These are phyloP conservation scores for Pseudopithomyces chartarum DNA, from an alignment of 2,329 filamentous ascomycete species.

Conservation along the genomic window DNA sequence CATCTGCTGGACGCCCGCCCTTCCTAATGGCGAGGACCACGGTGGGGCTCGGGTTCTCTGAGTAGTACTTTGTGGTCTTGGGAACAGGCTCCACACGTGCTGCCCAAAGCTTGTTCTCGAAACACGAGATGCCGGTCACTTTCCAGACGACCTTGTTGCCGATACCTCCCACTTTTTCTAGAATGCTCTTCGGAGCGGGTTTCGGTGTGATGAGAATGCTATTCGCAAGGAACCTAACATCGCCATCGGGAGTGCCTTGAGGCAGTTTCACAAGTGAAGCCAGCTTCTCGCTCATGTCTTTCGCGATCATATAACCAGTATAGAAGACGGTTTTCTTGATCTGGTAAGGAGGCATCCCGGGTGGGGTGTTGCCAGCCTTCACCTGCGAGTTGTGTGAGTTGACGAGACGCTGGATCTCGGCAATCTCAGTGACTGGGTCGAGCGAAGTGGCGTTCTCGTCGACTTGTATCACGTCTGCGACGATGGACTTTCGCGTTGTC, in stretches of 20 bases:
- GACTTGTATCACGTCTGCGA: slow-evolving; percentile 84
- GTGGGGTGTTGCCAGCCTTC: slow-evolving; percentile 51
- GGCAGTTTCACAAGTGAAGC: slow-evolving; percentile 72
- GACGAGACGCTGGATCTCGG: slow-evolving; percentile 86
- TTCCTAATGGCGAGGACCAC: slow-evolving; percentile 83
- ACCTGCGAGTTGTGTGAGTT: slow-evolving; percentile 78
- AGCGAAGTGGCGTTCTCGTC: slow-evolving; percentile 74
- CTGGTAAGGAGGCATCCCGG: slow-evolving; percentile 58
- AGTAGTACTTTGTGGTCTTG: slow-evolving; percentile 67
- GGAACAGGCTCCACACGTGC: slow-evolving; percentile 76
- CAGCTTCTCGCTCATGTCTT: slow-evolving; percentile 73
- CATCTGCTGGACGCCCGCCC: slow-evolving; percentile 77
- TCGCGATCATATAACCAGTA: slow-evolving; percentile 84
- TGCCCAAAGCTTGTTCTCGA: slow-evolving; percentile 86
- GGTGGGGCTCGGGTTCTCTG: slow-evolving; percentile 76
- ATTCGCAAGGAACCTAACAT: slow-evolving; percentile 83
- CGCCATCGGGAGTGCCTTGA: slow-evolving; percentile 64
- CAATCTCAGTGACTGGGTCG: slow-evolving; percentile 78
- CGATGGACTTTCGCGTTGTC: slow-evolving; percentile 67
- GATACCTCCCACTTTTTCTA: slow-evolving; percentile 85
- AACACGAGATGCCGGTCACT: slow-evolving; percentile 74
- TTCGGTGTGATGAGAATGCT: slow-evolving; percentile 88
- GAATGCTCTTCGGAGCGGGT: slow-evolving; percentile 70
- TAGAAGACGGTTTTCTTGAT: slow-evolving; percentile 91
- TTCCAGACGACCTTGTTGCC: slow-evolving; percentile 84